A percentile compares a stretch with the other conserved stretches of the same genome.
These are phyloP conservation scores for Furculomyces boomerangus DNA, from an alignment of 371 early-diverging fungal genomes.

Conservation along the genomic window DNA sequence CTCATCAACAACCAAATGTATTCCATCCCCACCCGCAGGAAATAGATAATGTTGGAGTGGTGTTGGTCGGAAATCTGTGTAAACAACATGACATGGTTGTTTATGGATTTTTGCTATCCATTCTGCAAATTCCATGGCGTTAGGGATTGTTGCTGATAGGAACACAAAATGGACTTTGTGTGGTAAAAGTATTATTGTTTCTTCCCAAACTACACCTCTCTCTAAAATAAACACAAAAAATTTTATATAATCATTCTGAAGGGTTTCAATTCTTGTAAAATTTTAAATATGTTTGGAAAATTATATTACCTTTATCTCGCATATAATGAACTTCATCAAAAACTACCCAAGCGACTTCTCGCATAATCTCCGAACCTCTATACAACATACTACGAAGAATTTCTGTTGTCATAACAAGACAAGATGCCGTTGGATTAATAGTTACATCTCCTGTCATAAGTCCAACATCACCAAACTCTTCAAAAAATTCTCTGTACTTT, in stretches of 20 bases:
- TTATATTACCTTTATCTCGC: slow-evolving; percentile 47
- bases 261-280: no score
- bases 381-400: slow-evolving; percentile 99
- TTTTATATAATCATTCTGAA: no score
- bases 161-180: slow-evolving; percentile 91
- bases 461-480: slow-evolving; percentile 98
- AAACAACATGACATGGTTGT: slow-evolving; percentile 98
- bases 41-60: slow-evolving; percentile 96
- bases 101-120: slow-evolving; percentile 96
- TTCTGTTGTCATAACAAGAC: slow-evolving; percentile 99
- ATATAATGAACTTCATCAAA: slow-evolving; percentile 99
- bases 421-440: slow-evolving; percentile 92
- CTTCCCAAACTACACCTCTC: slow-evolving; percentile 99
- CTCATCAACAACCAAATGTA: slow-evolving; percentile 92
- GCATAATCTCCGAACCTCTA: slow-evolving; percentile 93
- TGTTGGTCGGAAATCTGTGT: slow-evolving; percentile 98
- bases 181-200: slow-evolving; percentile 95
- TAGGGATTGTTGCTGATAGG: slow-evolving; percentile 99
- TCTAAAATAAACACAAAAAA: slow-evolving; percentile 14
- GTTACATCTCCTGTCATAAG: slow-evolving; percentile 99
- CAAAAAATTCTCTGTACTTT: slow-evolving; percentile 96
- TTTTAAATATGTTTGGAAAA: not conserved
- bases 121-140: slow-evolving; percentile 98
- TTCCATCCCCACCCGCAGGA: slow-evolving; percentile 84
- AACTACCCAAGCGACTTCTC: slow-evolving; percentile 98